Conservation (phyloP, 352 stramenopile genomes). For the Thalassiosira gravida region DNA sequence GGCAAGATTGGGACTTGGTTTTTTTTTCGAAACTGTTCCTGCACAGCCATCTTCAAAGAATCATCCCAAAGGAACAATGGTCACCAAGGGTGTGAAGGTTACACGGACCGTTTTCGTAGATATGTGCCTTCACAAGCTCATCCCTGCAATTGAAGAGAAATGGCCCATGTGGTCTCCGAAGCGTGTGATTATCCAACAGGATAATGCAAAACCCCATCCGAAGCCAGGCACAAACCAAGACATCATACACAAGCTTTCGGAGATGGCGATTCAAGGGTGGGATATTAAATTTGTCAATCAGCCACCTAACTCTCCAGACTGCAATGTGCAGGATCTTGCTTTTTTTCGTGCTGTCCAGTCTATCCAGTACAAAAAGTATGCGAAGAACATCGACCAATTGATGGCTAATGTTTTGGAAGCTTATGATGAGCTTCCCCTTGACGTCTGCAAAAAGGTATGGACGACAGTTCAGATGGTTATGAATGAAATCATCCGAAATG, state of each 20-base stretch:
- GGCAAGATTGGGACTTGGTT: slow-evolving; percentile 28
- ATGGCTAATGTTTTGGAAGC: not conserved
- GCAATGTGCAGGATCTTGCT: slow-evolving; percentile 38
- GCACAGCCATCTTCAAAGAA: slow-evolving; percentile 15
- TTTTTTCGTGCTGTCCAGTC: slow-evolving; percentile 40
- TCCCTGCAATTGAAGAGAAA: slow-evolving; percentile 23
- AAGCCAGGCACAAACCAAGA: not conserved
- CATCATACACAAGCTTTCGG: not conserved
- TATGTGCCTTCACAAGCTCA: slow-evolving; percentile 21
- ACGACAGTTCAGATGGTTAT: slow-evolving; percentile 24
- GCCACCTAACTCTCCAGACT: slow-evolving; percentile 40
- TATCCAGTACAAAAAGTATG: slow-evolving; percentile 12
- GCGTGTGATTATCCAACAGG: slow-evolving; percentile 4
- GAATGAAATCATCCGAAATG: slow-evolving; percentile 15
- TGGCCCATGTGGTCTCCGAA: slow-evolving; percentile 21
- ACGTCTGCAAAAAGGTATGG: slow-evolving; percentile 30
- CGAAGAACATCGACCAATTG: slow-evolving; percentile 22
- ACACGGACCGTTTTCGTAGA: not conserved
- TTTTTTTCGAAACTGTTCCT: not conserved
- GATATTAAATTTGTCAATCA: slow-evolving; percentile 25
- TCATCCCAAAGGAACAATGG: slow-evolving; percentile 2
- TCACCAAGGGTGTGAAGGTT: not conserved
- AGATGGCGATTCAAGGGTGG: slow-evolving; percentile 3
- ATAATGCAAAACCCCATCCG: slow-evolving; percentile 14
- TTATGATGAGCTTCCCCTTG: slow-evolving; percentile 8